Evolutionary conservation across 139 green algal genomes (phyloP).

Genomic region (Chlamydomonas sp.): DNA sequence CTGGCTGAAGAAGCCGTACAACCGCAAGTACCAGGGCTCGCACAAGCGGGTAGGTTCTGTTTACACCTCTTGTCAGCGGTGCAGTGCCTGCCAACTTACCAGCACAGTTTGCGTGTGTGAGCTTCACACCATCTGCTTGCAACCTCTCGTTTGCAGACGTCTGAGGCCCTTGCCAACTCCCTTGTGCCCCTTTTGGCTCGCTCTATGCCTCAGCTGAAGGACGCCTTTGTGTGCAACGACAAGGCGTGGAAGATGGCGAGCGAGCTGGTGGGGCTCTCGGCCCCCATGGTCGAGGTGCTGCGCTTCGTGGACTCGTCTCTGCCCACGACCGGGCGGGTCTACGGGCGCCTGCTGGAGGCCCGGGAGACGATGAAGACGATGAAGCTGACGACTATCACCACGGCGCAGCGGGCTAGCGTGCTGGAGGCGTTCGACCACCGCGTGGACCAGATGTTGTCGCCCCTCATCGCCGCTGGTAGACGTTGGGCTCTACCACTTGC

Average conservation of each 20-base stretch:
- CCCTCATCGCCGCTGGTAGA: background rate
- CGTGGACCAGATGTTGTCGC: background rate
- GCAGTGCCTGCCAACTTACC: too few species aligned
- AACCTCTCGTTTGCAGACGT: too few species aligned
- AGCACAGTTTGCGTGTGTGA: too few species aligned
- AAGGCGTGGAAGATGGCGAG: background rate
- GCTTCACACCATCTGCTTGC: too few species aligned
- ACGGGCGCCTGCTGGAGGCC: background rate
- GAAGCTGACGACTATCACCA: background rate
- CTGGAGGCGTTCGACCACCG: background rate
- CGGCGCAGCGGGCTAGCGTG: background rate
- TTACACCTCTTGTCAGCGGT: too few species aligned
- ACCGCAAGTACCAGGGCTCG: too few species aligned
- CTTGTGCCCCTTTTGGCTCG: too few species aligned
- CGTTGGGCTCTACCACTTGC: background rate
- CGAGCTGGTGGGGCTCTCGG: background rate
- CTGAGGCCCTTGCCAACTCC: too few species aligned
- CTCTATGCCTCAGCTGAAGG: too few species aligned
- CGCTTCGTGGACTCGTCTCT: background rate
- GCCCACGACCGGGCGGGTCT: background rate
- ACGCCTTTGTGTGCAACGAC: too few species aligned
- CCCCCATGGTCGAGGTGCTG: conserved; percentile 3
- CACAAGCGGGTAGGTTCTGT: too few species aligned
- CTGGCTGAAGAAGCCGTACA: too few species aligned
- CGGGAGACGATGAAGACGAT: background rate